Base-by-base conservation (phyloP, 495 filamentous ascomycete genomes). In the Aspergillus steynii region DNA sequence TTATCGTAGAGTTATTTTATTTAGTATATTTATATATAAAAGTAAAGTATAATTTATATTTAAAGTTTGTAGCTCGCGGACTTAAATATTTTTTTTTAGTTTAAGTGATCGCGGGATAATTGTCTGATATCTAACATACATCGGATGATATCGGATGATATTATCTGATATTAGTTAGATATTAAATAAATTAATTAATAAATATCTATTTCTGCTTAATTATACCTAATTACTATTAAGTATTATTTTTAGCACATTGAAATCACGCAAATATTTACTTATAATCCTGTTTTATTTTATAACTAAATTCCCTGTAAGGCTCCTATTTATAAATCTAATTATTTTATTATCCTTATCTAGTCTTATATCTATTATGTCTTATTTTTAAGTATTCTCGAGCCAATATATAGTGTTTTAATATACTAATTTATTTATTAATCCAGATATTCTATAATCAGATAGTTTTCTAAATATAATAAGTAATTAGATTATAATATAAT, bases 361-460 rank as follows among this genome's bases (percentile, higher is more conserved):
- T 53, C 32, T 31, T n/a, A n/a, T 53, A 34, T 28, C 32, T 28
- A 53, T 53, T 14, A 53, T 60, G 50, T 52, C 58, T 37, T 8
- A 60, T 37, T 60, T 26, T 15, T 15, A 53, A 60, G 51, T 14
- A 26, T 51, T 20, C 29, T 27, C 25, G 25, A 51, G 49, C 29
- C n/a, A 51, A 51, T 51, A 51, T 51, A 51, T 8, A 29, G 56
- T 37, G 37, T 59, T 47, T n/a, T 6, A 27, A 12, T 60, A 37
- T 25, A 8, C 32, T 6, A 20, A 60, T 46, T 34, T n/a, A 9
- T 60, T 60, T 27, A 45, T 47, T 47, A 29, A 60, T 53, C 20
- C 49, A 45, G 50, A 60, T 37, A 47, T 53, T 45, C 58, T 53
- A 26, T 50, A 54, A 42, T 54, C 58, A 53, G 58, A 60, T 46